These are phyloP conservation scores for Sporothrix pseudoabietina DNA, from an alignment of 2,329 filamentous ascomycete species.

Conservation along the genomic window DNA sequence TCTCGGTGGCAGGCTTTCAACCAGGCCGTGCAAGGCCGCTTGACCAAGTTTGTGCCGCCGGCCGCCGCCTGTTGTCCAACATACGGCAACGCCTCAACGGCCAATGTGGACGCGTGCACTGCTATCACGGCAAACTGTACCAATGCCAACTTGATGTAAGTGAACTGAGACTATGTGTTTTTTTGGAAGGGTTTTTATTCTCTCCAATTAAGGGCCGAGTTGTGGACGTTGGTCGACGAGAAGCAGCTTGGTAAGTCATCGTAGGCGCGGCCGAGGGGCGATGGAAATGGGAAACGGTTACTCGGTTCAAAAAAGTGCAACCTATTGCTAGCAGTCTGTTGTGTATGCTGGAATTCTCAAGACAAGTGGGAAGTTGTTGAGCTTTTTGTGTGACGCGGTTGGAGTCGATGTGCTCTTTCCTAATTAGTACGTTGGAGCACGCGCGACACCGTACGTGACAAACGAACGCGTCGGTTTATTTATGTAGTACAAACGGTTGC, in stretches of 20 bases:
- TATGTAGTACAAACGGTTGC: not conserved
- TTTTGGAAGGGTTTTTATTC: not conserved
- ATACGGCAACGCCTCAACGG: constrained; percentile 40
- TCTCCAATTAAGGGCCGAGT: constrained; percentile 25
- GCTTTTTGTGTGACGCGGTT: no score
- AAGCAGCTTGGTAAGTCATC: constrained; percentile 5
- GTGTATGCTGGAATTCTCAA: not conserved
- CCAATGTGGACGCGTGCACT: constrained; percentile 43
- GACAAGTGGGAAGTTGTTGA: not conserved
- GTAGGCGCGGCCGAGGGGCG: not conserved
- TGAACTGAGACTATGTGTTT: not conserved
- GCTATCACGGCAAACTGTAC: constrained; percentile 40
- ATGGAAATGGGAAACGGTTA: not conserved
- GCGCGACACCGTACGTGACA: not conserved
- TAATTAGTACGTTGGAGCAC: not conserved
- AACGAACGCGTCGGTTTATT: not conserved
- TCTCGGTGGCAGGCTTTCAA: constrained; percentile 30
- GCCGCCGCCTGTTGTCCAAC: constrained; percentile 29
- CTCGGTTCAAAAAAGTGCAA: no score
- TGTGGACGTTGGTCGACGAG: constrained; percentile 33
- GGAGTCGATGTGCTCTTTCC: not conserved
- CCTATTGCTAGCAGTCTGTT: not conserved
- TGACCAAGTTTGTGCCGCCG: constrained; percentile 27
- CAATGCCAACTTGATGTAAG: constrained; percentile 44
- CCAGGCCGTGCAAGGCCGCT: constrained; percentile 29